Conservation (phyloP, 441 rosid species). For the Gossypium trilobum region DNA sequence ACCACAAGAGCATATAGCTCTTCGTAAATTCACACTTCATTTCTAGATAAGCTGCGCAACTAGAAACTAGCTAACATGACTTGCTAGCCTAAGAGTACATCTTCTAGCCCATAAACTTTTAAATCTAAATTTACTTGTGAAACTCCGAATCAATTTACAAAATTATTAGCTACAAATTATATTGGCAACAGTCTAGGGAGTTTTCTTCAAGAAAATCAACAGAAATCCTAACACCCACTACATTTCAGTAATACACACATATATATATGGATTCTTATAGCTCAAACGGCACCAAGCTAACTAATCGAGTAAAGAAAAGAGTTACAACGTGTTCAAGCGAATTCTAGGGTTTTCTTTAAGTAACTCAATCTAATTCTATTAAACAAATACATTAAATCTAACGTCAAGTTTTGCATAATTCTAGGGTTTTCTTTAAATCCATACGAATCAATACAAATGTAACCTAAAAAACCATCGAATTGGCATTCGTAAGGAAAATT, state of each 20-base stretch:
- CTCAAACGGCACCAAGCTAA: background rate
- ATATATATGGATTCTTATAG: background rate
- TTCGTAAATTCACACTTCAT: background rate
- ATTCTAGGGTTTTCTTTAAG: background rate
- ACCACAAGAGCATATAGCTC: background rate
- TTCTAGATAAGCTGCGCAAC: background rate
- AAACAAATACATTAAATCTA: background rate
- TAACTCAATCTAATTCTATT: background rate
- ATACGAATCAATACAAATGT: background rate
- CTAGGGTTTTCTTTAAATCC: slow-evolving; percentile 11
- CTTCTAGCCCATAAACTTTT: background rate
- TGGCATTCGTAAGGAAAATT: background rate
- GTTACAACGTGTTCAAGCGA: background rate
- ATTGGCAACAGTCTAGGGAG: background rate
- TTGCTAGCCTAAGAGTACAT: background rate
- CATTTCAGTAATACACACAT: background rate
- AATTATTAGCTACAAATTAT: background rate
- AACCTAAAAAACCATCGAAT: background rate
- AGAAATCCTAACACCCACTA: background rate
- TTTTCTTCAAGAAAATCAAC: background rate
- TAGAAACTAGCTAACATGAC: background rate
- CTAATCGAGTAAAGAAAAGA: background rate
- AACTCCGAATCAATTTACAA: background rate
- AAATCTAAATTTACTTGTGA: background rate
- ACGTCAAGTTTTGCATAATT: background rate